Evolutionary conservation across 2,329 filamentous ascomycete genomes (phyloP), one percentile per base, ranked within the genome.

Genomic region (Blastomyces silverae): DNA sequence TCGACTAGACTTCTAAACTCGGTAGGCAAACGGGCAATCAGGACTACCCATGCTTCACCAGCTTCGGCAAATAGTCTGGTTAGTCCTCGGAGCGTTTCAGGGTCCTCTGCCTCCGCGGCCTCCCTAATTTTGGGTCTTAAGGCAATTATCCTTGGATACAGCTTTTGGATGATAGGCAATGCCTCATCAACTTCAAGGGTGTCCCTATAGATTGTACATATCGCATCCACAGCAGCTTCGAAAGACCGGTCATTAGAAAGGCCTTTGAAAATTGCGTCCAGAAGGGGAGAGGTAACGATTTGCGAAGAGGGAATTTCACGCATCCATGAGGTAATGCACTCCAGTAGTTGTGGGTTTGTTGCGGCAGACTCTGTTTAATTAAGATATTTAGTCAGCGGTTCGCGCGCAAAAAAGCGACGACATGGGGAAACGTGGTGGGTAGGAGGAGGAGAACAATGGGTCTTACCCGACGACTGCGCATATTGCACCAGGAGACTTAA

Each of bases 241-340:
- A 95, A 90, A 10, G 93, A 91, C 53, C 83, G 80, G 46, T 95
- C 90, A 58, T 89, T 84, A 20, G 66, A 66, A 42, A 97, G 79
- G 7, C 89, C 92, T 69, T 87, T 85, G 73, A 97, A 86, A 61
- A 97, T 85, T 62, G 92, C 83, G 69, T 91, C 86, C 70, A 99
- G 82, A 17, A 99, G 82, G 7, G 92, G 89, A 1, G 93, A 97
- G 70, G 88, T 89, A 69, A 96, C 89, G 68, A 99, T 87, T 67
- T 90, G 88, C 68, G 83, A 84, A 59, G 96, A 85, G 0, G 93
- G 91, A 7, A 99, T 91, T 78, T 99, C 94, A 70, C 92, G 87
- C 70, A 97, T 84, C 94, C 94, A 99, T 2, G 94, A 97, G 42
- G 92, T 95, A 71, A 97, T 92, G 75, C 94, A 97, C 72, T 97